Conservation (phyloP, 148 eudicot species). For the Salicornia ramosissima region DNA sequence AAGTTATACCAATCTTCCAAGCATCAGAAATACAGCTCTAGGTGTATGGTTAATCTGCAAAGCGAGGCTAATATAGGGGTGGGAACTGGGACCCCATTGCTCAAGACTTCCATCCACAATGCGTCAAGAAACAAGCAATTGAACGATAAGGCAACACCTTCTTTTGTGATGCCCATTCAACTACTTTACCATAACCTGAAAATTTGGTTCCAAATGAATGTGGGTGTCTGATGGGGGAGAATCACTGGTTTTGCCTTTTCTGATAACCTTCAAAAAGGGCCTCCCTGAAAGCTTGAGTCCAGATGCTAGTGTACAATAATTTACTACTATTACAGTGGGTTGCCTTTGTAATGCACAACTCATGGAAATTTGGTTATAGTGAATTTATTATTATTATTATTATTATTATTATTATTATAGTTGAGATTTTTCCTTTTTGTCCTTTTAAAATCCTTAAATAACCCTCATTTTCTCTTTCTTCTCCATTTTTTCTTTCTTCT, state of each 20-base stretch:
- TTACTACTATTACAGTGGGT: too few species aligned
- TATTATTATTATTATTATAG: too few species aligned
- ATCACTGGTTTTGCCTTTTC: constrained; percentile 24
- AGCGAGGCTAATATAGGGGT: constrained; percentile 48
- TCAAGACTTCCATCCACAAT: constrained; percentile 48
- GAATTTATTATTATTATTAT: too few species aligned
- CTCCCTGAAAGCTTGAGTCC: constrained; percentile 30
- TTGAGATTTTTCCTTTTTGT: too few species aligned
- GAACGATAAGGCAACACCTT: constrained; percentile 40
- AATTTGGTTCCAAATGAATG: constrained; percentile 24
- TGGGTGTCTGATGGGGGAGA: constrained; percentile 27
- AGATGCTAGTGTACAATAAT: constrained; percentile 17
- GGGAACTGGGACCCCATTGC: constrained; percentile 39
- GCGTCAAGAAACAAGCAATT: constrained; percentile 36
- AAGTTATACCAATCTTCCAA: constrained; percentile 36
- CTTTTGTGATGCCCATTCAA: constrained; percentile 51
- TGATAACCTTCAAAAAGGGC: constrained; percentile 35
- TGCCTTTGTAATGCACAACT: too few species aligned
- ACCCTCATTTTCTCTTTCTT: too few species aligned
- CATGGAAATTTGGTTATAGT: too few species aligned
- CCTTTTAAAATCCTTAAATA: too few species aligned
- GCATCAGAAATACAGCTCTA: constrained; percentile 36
- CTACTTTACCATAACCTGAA: constrained; percentile 27
- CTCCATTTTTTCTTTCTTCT: too few species aligned
- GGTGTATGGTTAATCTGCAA: constrained; percentile 37